Percentiles rank a stretch among this genome's conserved stretches.
Conservation (phyloP, 345 rosid genomes). For the Reutealis trisperma region DNA sequence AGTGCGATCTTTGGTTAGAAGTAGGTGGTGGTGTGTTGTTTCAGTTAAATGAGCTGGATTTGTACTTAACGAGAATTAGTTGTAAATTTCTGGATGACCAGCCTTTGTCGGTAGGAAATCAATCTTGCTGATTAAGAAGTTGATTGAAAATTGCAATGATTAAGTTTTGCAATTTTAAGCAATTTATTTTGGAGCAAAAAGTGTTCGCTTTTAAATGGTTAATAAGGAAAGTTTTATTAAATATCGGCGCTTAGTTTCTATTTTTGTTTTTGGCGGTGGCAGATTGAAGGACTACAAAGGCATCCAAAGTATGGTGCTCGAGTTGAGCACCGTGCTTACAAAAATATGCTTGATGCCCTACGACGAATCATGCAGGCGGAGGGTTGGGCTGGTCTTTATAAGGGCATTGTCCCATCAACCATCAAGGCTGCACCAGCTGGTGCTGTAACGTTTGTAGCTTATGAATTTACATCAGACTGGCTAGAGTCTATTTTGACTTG, state of each 20-base stretch:
- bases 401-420: constrained; percentile 90
- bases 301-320: constrained; percentile 90
- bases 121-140: background rate
- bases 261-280: constrained; percentile 24
- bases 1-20: background rate
- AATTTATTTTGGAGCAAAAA: background rate
- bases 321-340: constrained; percentile 67
- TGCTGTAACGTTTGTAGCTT: constrained; percentile 92
- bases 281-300: constrained; percentile 90
- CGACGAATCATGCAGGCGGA: constrained; percentile 54
- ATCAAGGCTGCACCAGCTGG: constrained; percentile 99
- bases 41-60: background rate
- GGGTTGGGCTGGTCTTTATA: constrained; percentile 93
- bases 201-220: background rate
- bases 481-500: constrained; percentile 64
- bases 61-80: background rate
- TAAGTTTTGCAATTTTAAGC: background rate
- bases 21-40: no score
- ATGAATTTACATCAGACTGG: constrained; percentile 77
- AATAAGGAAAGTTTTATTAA: background rate
- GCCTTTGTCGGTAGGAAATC: background rate
- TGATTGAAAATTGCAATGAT: no score
- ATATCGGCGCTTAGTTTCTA: background rate
- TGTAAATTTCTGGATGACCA: background rate
- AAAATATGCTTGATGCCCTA: constrained; percentile 77